A percentile compares a stretch with the other conserved stretches of the same genome.
phyloP scores from a whole-genome alignment of 2,329 filamentous ascomycete species.

The Trichoderma koningiopsis region DNA sequence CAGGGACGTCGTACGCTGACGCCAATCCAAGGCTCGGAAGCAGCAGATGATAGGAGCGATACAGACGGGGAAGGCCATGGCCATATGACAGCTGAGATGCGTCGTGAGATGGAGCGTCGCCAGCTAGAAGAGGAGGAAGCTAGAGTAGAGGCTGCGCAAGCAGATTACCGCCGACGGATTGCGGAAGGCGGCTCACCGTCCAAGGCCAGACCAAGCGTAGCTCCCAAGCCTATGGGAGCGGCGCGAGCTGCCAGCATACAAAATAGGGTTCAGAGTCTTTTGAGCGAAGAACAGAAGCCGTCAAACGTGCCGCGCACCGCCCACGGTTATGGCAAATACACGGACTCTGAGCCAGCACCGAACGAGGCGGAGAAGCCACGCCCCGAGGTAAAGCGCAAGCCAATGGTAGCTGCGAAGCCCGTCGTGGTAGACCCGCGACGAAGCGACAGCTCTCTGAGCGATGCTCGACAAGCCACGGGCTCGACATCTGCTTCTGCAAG shows the following conservation, averaged over 20 bases:
- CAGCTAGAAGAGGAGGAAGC: constrained; percentile 85
- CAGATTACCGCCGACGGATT: constrained; percentile 79
- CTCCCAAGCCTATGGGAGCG: constrained; percentile 57
- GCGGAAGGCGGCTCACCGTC: constrained; percentile 49
- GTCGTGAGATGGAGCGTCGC: constrained; percentile 82
- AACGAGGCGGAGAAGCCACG: constrained; percentile 43
- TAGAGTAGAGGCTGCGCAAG: constrained; percentile 83
- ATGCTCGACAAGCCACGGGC: constrained; percentile 25
- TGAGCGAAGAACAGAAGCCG: constrained; percentile 73
- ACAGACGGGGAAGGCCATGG: constrained; percentile 64
- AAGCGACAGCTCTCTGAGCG: constrained; percentile 24
- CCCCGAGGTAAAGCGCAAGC: constrained; percentile 56
- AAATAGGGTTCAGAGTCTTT: constrained; percentile 81
- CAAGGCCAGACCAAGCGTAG: constrained; percentile 42
- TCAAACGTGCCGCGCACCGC: constrained; percentile 68
- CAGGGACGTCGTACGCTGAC: constrained; percentile 57
- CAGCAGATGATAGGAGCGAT: constrained; percentile 61
- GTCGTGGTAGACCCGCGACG: constrained; percentile 33
- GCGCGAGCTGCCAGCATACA: constrained; percentile 83
- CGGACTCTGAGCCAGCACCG: constrained; percentile 54
- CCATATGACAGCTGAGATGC: constrained; percentile 81
- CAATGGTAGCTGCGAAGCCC: constrained; percentile 42
- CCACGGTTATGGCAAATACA: constrained; percentile 87
- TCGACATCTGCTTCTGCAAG: constrained; percentile 33
- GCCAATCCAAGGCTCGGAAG: constrained; percentile 76